Conservation (phyloP, 345 rosid genomes). For the Citrus medica region DNA sequence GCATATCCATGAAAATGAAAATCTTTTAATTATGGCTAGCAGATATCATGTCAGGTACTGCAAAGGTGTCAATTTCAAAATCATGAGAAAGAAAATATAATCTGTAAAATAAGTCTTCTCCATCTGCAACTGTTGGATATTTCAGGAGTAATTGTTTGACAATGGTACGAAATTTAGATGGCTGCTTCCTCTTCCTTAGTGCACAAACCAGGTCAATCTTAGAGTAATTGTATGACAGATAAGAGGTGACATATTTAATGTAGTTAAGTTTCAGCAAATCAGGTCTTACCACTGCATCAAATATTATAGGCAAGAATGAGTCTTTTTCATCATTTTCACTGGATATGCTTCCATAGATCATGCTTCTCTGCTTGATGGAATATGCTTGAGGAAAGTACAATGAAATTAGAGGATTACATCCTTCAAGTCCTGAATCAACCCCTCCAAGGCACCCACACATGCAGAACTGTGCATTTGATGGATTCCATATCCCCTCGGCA, state of each 20-base stretch:
- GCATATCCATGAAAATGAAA: neutral
- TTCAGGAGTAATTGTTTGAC: neutral
- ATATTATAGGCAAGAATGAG: neutral
- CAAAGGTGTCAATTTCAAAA: neutral
- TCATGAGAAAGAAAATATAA: neutral
- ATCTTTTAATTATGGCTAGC: neutral
- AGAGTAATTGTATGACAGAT: neutral
- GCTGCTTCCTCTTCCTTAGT: neutral
- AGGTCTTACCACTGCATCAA: neutral
- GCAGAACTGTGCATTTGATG: neutral
- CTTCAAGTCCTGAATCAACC: neutral
- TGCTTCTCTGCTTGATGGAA: slow-evolving; percentile 1
- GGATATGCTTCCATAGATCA: neutral
- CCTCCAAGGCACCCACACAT: neutral
- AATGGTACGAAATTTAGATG: neutral
- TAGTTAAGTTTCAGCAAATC: neutral
- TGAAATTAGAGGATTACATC: neutral
- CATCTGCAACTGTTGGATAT: neutral
- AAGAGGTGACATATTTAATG: neutral
- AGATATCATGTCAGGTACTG: neutral
- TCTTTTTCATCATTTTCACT: neutral
- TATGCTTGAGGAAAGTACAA: neutral
- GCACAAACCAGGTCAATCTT: neutral
- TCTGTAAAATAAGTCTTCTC: neutral
- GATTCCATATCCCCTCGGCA: neutral